These are phyloP conservation scores for Stevia rebaudiana DNA, from an alignment of 140 eudicot genomes.

Conservation along the genomic window DNA sequence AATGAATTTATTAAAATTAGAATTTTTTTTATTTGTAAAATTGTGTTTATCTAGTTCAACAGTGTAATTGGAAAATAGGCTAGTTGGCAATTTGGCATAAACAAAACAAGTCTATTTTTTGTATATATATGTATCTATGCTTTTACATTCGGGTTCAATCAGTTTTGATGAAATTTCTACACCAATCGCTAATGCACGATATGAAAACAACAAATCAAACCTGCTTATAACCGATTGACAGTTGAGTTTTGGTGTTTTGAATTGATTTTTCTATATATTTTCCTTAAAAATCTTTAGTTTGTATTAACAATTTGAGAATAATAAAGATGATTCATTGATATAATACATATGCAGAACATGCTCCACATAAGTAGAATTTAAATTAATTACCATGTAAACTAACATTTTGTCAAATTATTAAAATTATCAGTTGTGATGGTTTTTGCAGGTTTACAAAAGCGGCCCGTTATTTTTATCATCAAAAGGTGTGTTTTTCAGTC, in stretches of 20 bases:
- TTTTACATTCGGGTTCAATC: not conserved
- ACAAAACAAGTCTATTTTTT: not conserved
- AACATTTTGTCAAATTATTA: not conserved
- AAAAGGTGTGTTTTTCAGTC: slow-evolving; percentile 44
- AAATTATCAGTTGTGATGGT: slow-evolving; percentile 1
- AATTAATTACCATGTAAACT: not conserved
- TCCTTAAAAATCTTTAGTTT: too few relatives aligned
- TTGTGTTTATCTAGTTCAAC: too few relatives aligned
- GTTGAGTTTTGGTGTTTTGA: not conserved
- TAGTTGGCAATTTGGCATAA: not conserved
- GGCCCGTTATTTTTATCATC: slow-evolving; percentile 79
- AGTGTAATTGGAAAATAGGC: not conserved
- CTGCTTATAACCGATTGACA: not conserved
- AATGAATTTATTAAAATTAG: not conserved
- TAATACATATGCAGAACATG: not conserved
- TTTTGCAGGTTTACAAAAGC: slow-evolving; percentile 77
- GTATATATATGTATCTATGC: not conserved
- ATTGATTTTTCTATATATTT: too few relatives aligned
- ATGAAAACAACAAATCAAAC: not conserved
- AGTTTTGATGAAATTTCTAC: not conserved
- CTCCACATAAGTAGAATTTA: not conserved
- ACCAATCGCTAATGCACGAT: not conserved
- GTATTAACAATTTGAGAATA: not conserved
- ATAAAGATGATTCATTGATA: not conserved
- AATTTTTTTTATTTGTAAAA: too few relatives aligned